Percentiles rank a stretch among this genome's conserved stretches.
Conservation (phyloP, 2,329 filamentous ascomycete species). For the Aureobasidium sp. region DNA sequence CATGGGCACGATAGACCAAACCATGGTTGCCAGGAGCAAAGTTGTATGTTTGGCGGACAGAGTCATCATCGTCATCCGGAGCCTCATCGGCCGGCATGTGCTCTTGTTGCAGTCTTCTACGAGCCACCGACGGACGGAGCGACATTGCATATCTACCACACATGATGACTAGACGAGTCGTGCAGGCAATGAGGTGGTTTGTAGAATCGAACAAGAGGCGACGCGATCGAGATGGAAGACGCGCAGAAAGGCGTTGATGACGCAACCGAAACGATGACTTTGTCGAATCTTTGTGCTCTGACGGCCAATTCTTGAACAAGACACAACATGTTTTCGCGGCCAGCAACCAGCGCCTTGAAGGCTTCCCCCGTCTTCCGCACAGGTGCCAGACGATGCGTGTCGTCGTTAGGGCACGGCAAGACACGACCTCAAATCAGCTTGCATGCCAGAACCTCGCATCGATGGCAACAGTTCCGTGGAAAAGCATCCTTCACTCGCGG, state of each 20-base stretch:
- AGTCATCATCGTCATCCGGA: constrained; percentile 69
- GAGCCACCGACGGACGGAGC: constrained; percentile 63
- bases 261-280: neutral
- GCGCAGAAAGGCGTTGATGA: neutral
- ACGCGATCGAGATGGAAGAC: neutral
- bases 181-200: neutral
- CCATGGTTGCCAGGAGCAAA: constrained; percentile 85
- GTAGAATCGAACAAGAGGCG: neutral
- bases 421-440: neutral
- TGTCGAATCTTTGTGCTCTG: neutral
- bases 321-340: constrained; percentile 32
- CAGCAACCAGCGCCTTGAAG: constrained; percentile 23
- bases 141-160: constrained; percentile 59
- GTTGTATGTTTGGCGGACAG: constrained; percentile 73
- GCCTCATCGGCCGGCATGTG: constrained; percentile 61
- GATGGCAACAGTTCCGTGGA: constrained; percentile 1
- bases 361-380: neutral
- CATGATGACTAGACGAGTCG: constrained; percentile 39
- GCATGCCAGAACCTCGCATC: neutral
- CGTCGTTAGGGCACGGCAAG: neutral
- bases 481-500: constrained; percentile 22
- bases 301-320: constrained; percentile 15
- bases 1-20: constrained; percentile 74
- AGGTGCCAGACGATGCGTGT: neutral
- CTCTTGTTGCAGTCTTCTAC: constrained; percentile 64